Conservation (phyloP, 768 basidiomycete genomes). For the Amanita fuliginea region DNA sequence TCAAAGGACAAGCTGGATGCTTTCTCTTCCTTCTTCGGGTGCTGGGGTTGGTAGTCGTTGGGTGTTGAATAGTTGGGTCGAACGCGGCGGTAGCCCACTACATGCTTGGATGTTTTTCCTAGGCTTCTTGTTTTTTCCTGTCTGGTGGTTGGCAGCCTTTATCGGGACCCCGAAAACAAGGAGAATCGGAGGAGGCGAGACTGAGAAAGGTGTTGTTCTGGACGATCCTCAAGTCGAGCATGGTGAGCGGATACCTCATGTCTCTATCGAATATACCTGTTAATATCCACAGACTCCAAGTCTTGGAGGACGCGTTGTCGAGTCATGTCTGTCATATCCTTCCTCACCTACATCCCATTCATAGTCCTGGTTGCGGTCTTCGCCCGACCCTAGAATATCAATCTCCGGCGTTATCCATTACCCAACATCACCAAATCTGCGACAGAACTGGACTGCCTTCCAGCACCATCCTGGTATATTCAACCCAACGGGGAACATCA, state of each 20-base stretch:
- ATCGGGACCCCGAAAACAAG: conserved; percentile 51
- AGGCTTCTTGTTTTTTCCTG: conserved; percentile 54
- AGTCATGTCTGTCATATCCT: conserved; percentile 53
- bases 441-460: background rate
- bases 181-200: conserved; percentile 40
- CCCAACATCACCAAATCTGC: background rate
- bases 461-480: background rate
- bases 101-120: conserved; percentile 75
- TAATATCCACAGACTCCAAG: conserved; percentile 41
- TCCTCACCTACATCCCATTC: conserved; percentile 73
- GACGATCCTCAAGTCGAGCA: conserved; percentile 76
- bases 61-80: conserved; percentile 25
- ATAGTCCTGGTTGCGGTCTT: conserved; percentile 65
- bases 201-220: conserved; percentile 60
- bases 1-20: conserved; percentile 50
- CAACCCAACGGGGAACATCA: background rate
- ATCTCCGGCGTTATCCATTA: background rate
- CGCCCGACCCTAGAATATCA: conserved; percentile 17
- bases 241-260: conserved; percentile 32
- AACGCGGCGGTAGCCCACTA: conserved; percentile 44
- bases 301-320: conserved; percentile 72
- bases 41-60: conserved; percentile 20
- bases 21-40: conserved; percentile 30
- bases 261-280: background rate
- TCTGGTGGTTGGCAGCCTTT: conserved; percentile 53